Conservation (phyloP, 2,329 filamentous ascomycete genomes). For the Fusarium devonianum region DNA sequence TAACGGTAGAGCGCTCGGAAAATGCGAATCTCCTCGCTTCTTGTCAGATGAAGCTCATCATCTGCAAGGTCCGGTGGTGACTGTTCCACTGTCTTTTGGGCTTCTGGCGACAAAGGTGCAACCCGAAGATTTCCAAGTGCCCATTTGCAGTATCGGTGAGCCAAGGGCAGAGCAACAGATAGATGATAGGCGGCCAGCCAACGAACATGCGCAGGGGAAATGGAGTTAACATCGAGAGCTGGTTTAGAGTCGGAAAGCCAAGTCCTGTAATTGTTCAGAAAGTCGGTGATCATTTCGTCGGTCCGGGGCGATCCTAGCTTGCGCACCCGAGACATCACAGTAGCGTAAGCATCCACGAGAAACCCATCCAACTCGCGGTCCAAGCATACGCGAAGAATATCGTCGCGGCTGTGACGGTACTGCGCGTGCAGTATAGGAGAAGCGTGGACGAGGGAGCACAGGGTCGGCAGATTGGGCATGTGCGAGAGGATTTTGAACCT, state of each 20-base stretch:
- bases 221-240: background rate
- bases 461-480: conserved; percentile 21
- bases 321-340: conserved; percentile 17
- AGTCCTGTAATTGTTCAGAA: conserved; percentile 2
- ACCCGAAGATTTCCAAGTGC: background rate
- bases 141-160: background rate
- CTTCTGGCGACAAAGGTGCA: background rate
- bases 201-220: background rate
- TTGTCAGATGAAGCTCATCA: no score
- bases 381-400: conserved; percentile 25
- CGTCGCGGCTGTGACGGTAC: conserved; percentile 26
- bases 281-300: conserved; percentile 6
- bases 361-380: conserved; percentile 29
- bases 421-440: conserved; percentile 34
- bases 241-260: background rate
- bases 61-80: no score
- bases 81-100: no score
- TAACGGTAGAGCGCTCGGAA: conserved; percentile 35
- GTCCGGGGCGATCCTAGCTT: conserved; percentile 17
- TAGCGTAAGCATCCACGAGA: conserved; percentile 30
- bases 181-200: background rate
- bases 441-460: conserved; percentile 20
- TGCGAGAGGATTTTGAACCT: conserved; percentile 14
- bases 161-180: background rate
- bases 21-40: conserved; percentile 27